Evolutionary conservation across 202 grass and related monocot species (phyloP).

Genomic region (Schoenoplectus tabernaemontani): DNA sequence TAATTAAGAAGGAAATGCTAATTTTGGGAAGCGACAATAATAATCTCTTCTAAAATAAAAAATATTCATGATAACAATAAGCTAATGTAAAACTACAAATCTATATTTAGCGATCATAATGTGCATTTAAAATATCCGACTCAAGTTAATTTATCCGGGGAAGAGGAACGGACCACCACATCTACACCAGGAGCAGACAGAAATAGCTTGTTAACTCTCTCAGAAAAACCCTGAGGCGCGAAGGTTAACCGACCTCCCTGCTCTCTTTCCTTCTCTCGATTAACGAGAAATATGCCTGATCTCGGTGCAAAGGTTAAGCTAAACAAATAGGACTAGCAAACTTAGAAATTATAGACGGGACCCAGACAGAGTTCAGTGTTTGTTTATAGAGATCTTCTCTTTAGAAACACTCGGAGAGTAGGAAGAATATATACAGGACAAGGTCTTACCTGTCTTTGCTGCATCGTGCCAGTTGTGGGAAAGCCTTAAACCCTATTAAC

Average conservation of each 20-base stretch:
- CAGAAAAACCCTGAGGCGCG: not conserved
- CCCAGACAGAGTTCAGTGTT: not conserved
- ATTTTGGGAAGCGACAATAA: not conserved
- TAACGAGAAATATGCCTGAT: not conserved
- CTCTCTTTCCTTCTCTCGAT: not conserved
- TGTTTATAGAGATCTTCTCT: not conserved
- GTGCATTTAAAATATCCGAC: too few species aligned
- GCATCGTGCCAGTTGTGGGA: not conserved
- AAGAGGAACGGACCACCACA: not conserved
- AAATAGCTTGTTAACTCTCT: not conserved
- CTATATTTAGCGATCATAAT: not conserved
- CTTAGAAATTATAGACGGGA: not conserved
- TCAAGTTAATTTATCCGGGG: not conserved
- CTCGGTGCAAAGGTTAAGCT: not conserved
- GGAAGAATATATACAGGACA: not conserved
- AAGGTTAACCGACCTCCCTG: not conserved
- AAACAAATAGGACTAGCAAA: not conserved
- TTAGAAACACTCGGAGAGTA: not conserved
- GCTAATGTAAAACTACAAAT: not conserved
- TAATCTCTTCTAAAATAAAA: not conserved
- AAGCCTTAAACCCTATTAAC: not conserved
- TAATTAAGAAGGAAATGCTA: not conserved
- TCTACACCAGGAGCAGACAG: not conserved
- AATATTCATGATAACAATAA: not conserved
- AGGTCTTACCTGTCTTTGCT: not conserved